A percentile compares a stretch with the other conserved stretches of the same genome.
Evolutionary conservation across 73 alveolate species (phyloP).

Genomic region (Blepharisma japonicum): DNA sequence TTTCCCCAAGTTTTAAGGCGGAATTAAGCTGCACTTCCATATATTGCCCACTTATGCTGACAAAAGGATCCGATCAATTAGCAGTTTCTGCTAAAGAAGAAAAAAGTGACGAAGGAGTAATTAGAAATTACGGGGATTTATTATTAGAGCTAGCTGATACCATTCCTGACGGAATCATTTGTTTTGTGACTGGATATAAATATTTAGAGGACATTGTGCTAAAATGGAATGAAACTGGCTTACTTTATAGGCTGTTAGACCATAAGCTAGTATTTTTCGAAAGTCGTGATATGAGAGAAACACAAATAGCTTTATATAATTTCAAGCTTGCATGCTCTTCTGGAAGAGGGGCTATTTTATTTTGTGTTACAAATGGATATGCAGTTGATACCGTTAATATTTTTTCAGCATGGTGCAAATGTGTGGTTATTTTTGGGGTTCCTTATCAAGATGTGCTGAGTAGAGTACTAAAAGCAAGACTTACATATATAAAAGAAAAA

Average conservation of each 20-base stretch:
- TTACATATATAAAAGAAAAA: slow-evolving; percentile 70
- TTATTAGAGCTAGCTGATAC: slow-evolving; percentile 64
- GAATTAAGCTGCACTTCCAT: too few species aligned
- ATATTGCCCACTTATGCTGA: slow-evolving; percentile 50
- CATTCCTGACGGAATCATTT: slow-evolving; percentile 90
- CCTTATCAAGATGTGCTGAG: slow-evolving; percentile 73
- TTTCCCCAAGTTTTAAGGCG: not conserved
- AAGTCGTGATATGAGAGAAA: slow-evolving; percentile 67
- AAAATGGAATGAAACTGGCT: slow-evolving; percentile 82
- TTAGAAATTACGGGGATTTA: slow-evolving; percentile 80
- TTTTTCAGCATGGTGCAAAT: slow-evolving; percentile 75
- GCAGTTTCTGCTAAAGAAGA: slow-evolving; percentile 58
- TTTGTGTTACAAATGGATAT: slow-evolving; percentile 84
- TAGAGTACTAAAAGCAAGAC: slow-evolving; percentile 68
- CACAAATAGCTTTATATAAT: slow-evolving; percentile 60
- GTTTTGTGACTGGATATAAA: slow-evolving; percentile 72
- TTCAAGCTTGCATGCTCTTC: slow-evolving; percentile 74
- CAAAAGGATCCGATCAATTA: slow-evolving; percentile 62
- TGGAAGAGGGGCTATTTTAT: slow-evolving; percentile 91
- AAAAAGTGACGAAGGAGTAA: slow-evolving; percentile 67
- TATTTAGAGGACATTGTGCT: slow-evolving; percentile 71
- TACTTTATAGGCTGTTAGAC: slow-evolving; percentile 62
- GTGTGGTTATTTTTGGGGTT: slow-evolving; percentile 82
- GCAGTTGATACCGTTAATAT: slow-evolving; percentile 84
- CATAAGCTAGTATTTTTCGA: slow-evolving; percentile 76